Conservation (phyloP, 305 asterid genomes). For the Fraxinus sp. region DNA sequence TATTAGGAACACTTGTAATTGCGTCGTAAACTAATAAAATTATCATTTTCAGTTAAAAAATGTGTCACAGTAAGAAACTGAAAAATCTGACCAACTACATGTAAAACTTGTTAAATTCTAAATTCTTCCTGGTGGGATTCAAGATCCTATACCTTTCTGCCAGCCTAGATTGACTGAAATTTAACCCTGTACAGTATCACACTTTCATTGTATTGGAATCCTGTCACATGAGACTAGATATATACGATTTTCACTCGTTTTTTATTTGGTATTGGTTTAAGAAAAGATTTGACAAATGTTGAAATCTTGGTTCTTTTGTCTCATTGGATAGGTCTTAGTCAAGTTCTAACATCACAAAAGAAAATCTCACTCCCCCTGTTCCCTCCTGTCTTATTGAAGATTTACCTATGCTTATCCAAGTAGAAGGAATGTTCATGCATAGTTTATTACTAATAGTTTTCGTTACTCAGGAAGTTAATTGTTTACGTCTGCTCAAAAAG, state of each 20-base stretch:
- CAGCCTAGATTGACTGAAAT: neutral
- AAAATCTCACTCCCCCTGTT: neutral
- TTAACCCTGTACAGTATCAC: neutral
- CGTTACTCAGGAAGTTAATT: slow-evolving; percentile 57
- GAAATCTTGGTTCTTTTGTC: neutral
- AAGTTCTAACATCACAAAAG: neutral
- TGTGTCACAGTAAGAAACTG: neutral
- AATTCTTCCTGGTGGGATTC: neutral
- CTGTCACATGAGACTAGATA: neutral
- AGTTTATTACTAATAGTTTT: slow-evolving; percentile 18
- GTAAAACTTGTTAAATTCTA: neutral
- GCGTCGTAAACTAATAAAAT: neutral
- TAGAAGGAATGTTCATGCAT: slow-evolving; percentile 5
- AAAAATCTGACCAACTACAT: neutral
- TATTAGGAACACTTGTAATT: neutral
- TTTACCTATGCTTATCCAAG: neutral
- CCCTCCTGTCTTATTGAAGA: neutral
- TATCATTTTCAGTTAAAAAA: neutral
- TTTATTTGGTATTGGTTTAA: neutral
- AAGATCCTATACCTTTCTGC: neutral
- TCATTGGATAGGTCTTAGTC: neutral
- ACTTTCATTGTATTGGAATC: neutral
- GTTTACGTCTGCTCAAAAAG: slow-evolving; percentile 71
- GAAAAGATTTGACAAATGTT: neutral
- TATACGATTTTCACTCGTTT: neutral